A percentile compares a stretch with the other conserved stretches of the same genome.
phyloP scores from a whole-genome alignment of 495 filamentous ascomycete genomes.

The Tuber aestivum region DNA sequence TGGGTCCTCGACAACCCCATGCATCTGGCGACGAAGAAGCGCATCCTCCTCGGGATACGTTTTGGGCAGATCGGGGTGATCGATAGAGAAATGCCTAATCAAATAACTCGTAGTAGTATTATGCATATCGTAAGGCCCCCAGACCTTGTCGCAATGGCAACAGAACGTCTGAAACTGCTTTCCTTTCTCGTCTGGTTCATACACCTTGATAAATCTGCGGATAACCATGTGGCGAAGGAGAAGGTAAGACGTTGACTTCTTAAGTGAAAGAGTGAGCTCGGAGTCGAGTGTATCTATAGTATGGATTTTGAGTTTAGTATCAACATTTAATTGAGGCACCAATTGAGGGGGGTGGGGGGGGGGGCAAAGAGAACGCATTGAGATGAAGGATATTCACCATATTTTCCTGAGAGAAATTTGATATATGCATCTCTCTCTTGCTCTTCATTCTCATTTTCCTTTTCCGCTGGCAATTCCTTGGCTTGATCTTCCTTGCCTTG shows the following conservation, averaged over 20 bases:
- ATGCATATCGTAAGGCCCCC: constrained; percentile 1
- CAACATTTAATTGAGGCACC: not conserved
- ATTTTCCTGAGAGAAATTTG: not conserved
- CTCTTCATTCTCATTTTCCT: not conserved
- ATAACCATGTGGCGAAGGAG: not conserved
- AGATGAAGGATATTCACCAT: not conserved
- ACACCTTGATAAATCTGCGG: not conserved
- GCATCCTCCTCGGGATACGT: not conserved
- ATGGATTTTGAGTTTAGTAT: not conserved
- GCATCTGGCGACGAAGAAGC: not conserved
- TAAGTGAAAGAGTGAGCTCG: not conserved
- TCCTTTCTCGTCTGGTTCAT: not conserved
- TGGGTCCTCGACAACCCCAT: not conserved
- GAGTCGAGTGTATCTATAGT: not conserved
- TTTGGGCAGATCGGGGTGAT: not conserved
- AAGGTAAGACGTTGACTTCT: not conserved
- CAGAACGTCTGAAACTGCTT: constrained; percentile 2
- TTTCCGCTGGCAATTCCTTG: not conserved
- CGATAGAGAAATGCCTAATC: not conserved
- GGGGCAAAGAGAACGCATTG: not conserved
- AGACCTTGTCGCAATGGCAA: not conserved
- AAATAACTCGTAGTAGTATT: not conserved
- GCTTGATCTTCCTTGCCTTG: not conserved
- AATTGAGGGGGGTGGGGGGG: not conserved
- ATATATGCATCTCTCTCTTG: not conserved